Conservation (phyloP, 2,329 filamentous ascomycete genomes). For the Calonectria montana region DNA sequence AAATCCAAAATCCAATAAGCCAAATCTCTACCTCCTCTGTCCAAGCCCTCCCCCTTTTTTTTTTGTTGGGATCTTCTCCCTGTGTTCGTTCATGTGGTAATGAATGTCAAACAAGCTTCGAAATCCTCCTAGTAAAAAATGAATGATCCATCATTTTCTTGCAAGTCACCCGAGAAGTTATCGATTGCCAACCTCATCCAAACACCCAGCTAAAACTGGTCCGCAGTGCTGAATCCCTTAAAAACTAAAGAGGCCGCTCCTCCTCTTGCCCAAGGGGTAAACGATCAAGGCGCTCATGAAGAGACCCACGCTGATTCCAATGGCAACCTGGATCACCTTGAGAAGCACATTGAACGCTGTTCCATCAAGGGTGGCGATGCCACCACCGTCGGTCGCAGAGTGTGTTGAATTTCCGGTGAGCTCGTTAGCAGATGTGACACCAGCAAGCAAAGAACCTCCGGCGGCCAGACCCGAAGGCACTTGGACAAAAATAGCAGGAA, state of each 20-base stretch:
- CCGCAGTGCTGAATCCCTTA: slow-evolving; percentile 38
- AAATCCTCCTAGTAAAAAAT: background rate
- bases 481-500: slow-evolving; percentile 86
- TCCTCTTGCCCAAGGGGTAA: slow-evolving; percentile 67
- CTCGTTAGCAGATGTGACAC: slow-evolving; percentile 66
- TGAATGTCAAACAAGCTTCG: background rate
- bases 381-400: slow-evolving; percentile 36
- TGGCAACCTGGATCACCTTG: slow-evolving; percentile 70
- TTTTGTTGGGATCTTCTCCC: slow-evolving; percentile 14
- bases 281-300: slow-evolving; percentile 67
- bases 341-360: slow-evolving; percentile 66
- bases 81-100: background rate
- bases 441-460: slow-evolving; percentile 68
- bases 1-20: background rate
- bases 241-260: slow-evolving; percentile 68
- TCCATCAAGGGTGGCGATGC: slow-evolving; percentile 50
- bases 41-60: background rate
- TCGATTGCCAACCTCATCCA: background rate
- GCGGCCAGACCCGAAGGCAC: slow-evolving; percentile 73
- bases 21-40: background rate
- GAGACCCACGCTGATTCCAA: slow-evolving; percentile 71
- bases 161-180: background rate
- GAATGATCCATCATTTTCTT: background rate
- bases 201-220: background rate
- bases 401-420: slow-evolving; percentile 59